Conservation (phyloP, 1,284 basidiomycete species). For the Butyriboletus appendiculatus region DNA sequence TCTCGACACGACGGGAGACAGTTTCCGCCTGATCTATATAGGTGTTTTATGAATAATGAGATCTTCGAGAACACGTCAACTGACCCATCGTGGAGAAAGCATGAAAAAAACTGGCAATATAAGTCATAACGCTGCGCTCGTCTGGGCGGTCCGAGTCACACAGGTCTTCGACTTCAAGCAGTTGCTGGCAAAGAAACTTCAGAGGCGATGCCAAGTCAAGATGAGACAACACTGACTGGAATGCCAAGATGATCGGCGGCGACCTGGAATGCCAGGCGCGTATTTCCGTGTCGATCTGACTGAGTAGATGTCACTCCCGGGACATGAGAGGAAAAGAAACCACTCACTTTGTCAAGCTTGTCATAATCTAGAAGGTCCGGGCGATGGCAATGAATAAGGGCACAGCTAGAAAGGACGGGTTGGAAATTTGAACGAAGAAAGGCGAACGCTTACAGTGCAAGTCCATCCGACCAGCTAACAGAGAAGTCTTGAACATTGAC, state of each 20-base stretch:
- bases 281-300: slow-evolving; percentile 80
- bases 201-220: slow-evolving; percentile 2
- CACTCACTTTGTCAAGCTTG: slow-evolving; percentile 70
- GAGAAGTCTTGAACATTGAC: slow-evolving; percentile 96
- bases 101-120: slow-evolving; percentile 96
- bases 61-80: slow-evolving; percentile 21
- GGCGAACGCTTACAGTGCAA: slow-evolving; percentile 78
- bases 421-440: not conserved
- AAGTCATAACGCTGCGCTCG: slow-evolving; percentile 95
- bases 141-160: slow-evolving; percentile 88
- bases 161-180: slow-evolving; percentile 96
- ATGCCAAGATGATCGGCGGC: slow-evolving; percentile 88
- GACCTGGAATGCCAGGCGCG: slow-evolving; percentile 81
- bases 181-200: slow-evolving; percentile 56
- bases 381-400: slow-evolving; percentile 95
- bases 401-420: slow-evolving; percentile 63
- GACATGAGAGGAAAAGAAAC: not conserved
- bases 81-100: slow-evolving; percentile 96
- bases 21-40: slow-evolving; percentile 89
- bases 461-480: slow-evolving; percentile 89
- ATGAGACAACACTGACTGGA: slow-evolving; percentile 59
- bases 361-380: slow-evolving; percentile 93
- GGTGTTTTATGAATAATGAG: not conserved
- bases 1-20: slow-evolving; percentile 90
- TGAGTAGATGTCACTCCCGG: slow-evolving; percentile 30